phyloP scores from a whole-genome alignment of 192 early-diverging fungal species.

The Coemansia sp. region DNA sequence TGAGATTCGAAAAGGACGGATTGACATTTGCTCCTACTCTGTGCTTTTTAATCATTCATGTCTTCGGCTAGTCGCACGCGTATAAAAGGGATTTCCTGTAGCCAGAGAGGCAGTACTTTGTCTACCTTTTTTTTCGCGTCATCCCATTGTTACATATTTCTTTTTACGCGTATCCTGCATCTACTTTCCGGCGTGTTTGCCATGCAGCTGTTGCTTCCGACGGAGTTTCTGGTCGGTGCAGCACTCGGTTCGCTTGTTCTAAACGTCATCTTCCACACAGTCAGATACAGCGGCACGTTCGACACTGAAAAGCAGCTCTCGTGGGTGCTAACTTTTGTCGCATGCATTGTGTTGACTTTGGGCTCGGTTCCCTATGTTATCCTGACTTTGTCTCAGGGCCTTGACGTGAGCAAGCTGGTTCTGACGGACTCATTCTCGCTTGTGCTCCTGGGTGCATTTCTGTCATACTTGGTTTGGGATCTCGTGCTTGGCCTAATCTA shows the following conservation, averaged over 20 bases:
- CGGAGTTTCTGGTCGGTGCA: constrained; percentile 22
- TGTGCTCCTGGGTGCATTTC: constrained; percentile 56
- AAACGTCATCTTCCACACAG: constrained; percentile 28
- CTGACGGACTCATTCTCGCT: constrained; percentile 43
- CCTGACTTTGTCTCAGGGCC: constrained; percentile 6
- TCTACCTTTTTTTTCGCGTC: not conserved
- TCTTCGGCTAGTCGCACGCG: not conserved
- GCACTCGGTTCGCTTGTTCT: constrained; percentile 23
- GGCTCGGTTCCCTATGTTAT: constrained; percentile 43
- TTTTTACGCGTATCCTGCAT: not conserved
- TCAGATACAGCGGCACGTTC: not conserved
- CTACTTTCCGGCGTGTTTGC: not conserved
- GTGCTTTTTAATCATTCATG: not conserved
- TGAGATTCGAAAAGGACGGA: not conserved
- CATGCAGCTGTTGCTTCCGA: constrained; percentile 1
- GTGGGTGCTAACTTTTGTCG: constrained; percentile 56
- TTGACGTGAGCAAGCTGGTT: constrained; percentile 24
- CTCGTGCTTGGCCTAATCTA: constrained; percentile 57
- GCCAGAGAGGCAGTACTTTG: not conserved
- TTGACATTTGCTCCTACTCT: not conserved
- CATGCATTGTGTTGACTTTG: constrained; percentile 31
- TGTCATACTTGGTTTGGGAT: constrained; percentile 61
- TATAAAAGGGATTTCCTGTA: not conserved
- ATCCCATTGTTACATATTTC: not conserved
- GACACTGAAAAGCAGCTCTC: constrained; percentile 51